Evolutionary conservation across 2,329 filamentous ascomycete genomes (phyloP).

Genomic region (Thelonectria rubi): DNA sequence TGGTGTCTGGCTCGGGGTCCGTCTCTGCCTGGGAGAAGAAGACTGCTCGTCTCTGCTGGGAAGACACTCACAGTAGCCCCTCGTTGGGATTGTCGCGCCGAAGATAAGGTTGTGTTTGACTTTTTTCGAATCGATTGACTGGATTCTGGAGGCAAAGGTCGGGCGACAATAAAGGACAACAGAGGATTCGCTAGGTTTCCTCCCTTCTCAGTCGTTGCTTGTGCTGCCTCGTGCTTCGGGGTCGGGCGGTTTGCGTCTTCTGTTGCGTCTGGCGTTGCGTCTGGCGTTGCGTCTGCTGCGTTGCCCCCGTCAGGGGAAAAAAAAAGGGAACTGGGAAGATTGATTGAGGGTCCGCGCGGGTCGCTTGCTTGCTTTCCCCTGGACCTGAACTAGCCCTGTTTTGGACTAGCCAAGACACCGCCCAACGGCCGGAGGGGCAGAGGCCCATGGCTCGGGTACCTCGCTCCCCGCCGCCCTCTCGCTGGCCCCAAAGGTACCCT

Average conservation of each 20-base stretch:
- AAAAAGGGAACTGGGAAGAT: constrained; percentile 20
- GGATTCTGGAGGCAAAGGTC: neutral
- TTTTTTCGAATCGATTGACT: neutral
- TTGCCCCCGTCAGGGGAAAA: constrained; percentile 41
- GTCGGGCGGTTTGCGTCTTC: neutral
- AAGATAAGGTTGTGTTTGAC: neutral
- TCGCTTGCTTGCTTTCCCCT: constrained; percentile 14
- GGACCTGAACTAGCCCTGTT: constrained; percentile 12
- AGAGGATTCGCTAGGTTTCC: neutral
- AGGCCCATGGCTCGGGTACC: too few species aligned
- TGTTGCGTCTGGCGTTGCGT: constrained; percentile 2
- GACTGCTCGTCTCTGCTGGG: too few species aligned
- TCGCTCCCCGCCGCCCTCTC: too few species aligned
- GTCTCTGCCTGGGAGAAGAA: neutral
- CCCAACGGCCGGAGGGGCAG: constrained; percentile 14
- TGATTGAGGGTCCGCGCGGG: constrained; percentile 26
- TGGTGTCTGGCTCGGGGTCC: neutral
- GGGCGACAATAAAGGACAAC: neutral
- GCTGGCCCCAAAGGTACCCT: too few species aligned
- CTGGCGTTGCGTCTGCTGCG: constrained; percentile 8
- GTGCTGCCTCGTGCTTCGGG: neutral
- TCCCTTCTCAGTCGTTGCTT: neutral
- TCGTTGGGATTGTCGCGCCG: neutral
- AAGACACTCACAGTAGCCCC: neutral
- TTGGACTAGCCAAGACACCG: constrained; percentile 13